Percentiles rank a stretch among this genome's conserved stretches.
phyloP scores from a whole-genome alignment of 331 rosid genomes.

The Pyrus hybrid region DNA sequence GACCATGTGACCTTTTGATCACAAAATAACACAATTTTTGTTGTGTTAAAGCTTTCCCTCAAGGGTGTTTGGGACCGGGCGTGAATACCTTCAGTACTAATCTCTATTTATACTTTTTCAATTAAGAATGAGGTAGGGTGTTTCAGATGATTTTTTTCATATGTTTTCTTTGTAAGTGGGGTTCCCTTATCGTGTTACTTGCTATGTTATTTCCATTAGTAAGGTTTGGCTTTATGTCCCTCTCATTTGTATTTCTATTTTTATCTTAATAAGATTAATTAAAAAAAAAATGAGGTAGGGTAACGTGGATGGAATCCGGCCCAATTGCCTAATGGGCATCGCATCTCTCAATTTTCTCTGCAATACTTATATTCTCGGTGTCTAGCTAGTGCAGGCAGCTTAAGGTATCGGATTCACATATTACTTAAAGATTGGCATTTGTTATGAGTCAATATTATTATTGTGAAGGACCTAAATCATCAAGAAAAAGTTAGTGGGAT shows the following conservation, averaged over 20 bases:
- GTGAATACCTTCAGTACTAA: background rate
- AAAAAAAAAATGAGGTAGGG: background rate
- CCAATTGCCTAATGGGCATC: background rate
- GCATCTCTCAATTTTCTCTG: background rate
- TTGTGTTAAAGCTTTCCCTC: no score
- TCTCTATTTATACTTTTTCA: background rate
- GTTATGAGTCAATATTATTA: background rate
- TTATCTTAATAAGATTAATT: no score
- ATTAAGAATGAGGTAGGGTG: background rate
- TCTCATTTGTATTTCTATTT: no score
- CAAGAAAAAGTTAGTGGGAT: background rate
- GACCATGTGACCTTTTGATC: fast-evolving
- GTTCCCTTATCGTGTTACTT: no score
- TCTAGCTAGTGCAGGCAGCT: background rate
- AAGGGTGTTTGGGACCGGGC: no score
- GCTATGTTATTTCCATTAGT: no score
- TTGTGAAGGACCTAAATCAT: background rate
- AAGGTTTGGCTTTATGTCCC: no score
- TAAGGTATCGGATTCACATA: background rate
- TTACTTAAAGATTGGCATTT: background rate
- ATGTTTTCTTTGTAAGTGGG: no score
- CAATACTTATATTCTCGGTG: background rate
- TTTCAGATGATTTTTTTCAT: no score
- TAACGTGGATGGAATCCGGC: background rate
- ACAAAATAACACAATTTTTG: fast-evolving